These are phyloP conservation scores for Diaporthe sp. DNA, from an alignment of 2,329 filamentous ascomycete genomes.

Conservation along the genomic window DNA sequence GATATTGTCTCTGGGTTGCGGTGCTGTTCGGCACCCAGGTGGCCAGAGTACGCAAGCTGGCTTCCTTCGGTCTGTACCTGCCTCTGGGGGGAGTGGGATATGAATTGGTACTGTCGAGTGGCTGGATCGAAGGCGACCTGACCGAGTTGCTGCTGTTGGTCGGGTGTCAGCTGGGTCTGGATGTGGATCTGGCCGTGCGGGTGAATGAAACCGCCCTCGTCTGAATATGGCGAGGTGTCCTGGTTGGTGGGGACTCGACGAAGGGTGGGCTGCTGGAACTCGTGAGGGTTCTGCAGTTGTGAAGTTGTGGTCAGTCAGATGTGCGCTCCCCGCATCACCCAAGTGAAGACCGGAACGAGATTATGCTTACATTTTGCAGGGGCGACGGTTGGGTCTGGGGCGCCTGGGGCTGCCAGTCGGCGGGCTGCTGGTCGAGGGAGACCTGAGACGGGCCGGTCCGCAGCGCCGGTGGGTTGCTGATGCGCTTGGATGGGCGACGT, in stretches of 20 bases:
- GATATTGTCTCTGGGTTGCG: constrained; percentile 72
- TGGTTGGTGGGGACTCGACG: constrained; percentile 59
- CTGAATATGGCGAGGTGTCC: constrained; percentile 59
- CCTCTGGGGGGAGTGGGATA: constrained; percentile 45
- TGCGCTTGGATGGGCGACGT: constrained; percentile 70
- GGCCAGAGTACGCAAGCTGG: constrained; percentile 52
- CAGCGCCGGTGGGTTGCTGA: constrained; percentile 62
- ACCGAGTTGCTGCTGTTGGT: constrained; percentile 55
- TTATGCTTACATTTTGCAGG: constrained; percentile 56
- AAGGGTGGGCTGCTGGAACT: constrained; percentile 57
- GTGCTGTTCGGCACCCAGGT: constrained; percentile 55
- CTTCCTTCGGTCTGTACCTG: constrained; percentile 51
- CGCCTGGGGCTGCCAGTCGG: constrained; percentile 52
- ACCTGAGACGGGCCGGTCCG: constrained; percentile 58
- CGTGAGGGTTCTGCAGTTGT: constrained; percentile 55
- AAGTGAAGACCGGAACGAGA: constrained; percentile 47
- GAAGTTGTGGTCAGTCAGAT: constrained; percentile 12
- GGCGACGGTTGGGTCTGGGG: constrained; percentile 57
- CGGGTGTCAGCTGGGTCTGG: constrained; percentile 52
- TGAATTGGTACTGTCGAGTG: constrained; percentile 46
- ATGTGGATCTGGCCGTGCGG: constrained; percentile 52
- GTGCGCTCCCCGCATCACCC: neutral
- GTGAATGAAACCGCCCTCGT: constrained; percentile 56
- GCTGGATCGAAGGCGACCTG: constrained; percentile 56
- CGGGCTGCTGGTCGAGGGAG: constrained; percentile 52